Evolutionary conservation across 2,329 filamentous ascomycete genomes (phyloP), one percentile per base, ranked within the genome.

Genomic region (Fonsecaea multimorphosa): DNA sequence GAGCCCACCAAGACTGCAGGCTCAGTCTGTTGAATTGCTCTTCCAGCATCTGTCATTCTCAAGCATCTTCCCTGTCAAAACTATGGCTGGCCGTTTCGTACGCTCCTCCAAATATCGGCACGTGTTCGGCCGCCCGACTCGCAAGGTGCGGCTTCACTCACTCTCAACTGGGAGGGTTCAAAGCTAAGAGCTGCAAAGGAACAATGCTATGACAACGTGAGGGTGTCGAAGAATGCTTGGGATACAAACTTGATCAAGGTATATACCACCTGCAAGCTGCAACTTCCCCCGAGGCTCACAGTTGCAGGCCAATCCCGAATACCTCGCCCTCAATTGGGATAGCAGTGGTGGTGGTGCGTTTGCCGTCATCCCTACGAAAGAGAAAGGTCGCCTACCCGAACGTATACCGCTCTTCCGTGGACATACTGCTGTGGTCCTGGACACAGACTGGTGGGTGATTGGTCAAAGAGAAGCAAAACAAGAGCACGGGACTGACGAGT

Each of bases 161-260:
- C 46, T 34, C n/a, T 38, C 54, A 19, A 44, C 58, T 7, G 32
- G 49, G 53, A 46, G 63, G 52, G 63, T 40, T n/a, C 32, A n/a
- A 27, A 36, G 65, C 63, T 67, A 69, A 68, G 56, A 70, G 59
- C 56, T 56, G 22, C 65, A 55, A 61, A 89, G 87, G 95, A 99
- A 79, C 91, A 92, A 86, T 97, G 93, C 85, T 99, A 98, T 82
- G 95, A 99, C 81, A 98, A 98, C 80, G 84, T 99, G 73, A 92
- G 92, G 78, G 92, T 99, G 80, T 97, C 93, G 76, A 92, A 91
- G 81, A 99, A 99, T 88, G 95, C 95, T 63, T 99, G 95, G 95
- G 95, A 99, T 80, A 97, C 93, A 75, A 99, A 99, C 83, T 84
- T 99, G 76, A 87, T 98, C 82, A 98, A 98, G 90, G 93, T 96